Base-by-base conservation (phyloP, 2,329 filamentous ascomycete genomes). In the Parastagonospora avenae region DNA sequence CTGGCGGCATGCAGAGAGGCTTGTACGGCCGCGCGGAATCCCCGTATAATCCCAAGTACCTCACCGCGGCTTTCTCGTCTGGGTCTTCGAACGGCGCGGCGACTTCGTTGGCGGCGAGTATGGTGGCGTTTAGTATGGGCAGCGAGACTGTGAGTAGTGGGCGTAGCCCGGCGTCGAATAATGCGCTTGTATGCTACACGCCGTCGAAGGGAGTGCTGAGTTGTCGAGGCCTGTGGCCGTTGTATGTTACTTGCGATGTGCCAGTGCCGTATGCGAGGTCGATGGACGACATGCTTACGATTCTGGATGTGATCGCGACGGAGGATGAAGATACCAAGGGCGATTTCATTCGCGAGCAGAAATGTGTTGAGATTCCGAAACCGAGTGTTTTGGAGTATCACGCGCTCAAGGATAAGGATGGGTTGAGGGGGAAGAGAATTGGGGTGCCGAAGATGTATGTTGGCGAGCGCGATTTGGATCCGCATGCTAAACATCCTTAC, bases 31-130 rank as follows among this genome's bases (percentile, higher is more conserved):
- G 82, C 2, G 80, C 83, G 0, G 82, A 84, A 59, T 81, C 76
- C 19, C 82, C 83, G 0, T 85, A 85, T 57, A 85, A 84, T 43
- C 47, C 62, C 0, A 73, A 79, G 0, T 85, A 81, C 43, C 69
- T 83, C 2, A 76, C 82, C 0, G 81, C 80, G 2, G 82, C 81
- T 0, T 84, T 80, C 60, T 80, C 78, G 0, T 85, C 82, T 0
- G 83, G 83, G 0, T 85, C 82, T 0, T 85, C 82, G 0, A 84
- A 85, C 53, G 83, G 83, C 1, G 79, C 79, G 1, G 83, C 76
- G 0, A 79, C 78, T 0, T 77, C 82, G 0, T 79, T 79, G 0
- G 73, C 81, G 2, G 71, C 81, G 0, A 80, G 74, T 24, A 77
- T 85, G 42, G 80, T 77, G 6, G 76, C 74, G 0, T 85, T 85